Percentiles rank a stretch among this genome's conserved stretches.
phyloP scores from a whole-genome alignment of 495 filamentous ascomycete genomes.

The Jackrogersella minutella region DNA sequence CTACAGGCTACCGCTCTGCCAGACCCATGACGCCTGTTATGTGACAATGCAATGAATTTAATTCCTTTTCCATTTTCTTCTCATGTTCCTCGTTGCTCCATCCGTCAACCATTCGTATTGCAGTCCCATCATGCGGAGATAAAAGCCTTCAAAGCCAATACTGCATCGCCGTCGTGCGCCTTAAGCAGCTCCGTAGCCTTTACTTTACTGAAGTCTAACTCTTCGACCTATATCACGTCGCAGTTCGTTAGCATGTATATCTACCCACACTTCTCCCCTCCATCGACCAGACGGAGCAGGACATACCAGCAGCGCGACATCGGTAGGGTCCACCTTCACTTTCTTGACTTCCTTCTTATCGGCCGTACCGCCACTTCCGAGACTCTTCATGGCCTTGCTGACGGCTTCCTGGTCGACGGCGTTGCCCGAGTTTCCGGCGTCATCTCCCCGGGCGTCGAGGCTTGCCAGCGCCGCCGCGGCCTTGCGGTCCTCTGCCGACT shows the following conservation, averaged over 20 bases:
- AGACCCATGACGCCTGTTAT: slow-evolving; percentile 33
- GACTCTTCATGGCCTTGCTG: slow-evolving; percentile 79
- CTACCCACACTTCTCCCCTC: background rate
- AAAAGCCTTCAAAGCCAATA: slow-evolving; percentile 71
- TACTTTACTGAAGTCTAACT: slow-evolving; percentile 77
- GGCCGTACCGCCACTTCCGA: slow-evolving; percentile 57
- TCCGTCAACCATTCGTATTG: background rate
- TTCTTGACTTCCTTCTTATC: slow-evolving; percentile 57
- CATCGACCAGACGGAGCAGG: background rate
- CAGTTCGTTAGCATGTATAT: slow-evolving; percentile 5
- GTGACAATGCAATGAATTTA: background rate
- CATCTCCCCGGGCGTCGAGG: slow-evolving; percentile 70
- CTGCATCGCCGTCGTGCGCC: slow-evolving; percentile 78
- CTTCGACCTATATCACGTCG: slow-evolving; percentile 66
- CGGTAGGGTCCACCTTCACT: slow-evolving; percentile 59
- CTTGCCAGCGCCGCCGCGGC: slow-evolving; percentile 84
- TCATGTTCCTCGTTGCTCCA: background rate
- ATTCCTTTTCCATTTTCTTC: background rate
- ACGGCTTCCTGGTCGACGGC: slow-evolving; percentile 84
- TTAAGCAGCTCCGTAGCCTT: slow-evolving; percentile 87
- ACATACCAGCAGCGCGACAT: slow-evolving; percentile 54
- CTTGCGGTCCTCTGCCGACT: slow-evolving; percentile 85
- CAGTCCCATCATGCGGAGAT: slow-evolving; percentile 40
- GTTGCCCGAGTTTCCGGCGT: slow-evolving; percentile 52
- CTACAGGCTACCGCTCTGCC: background rate